Evolutionary conservation across 768 basidiomycete species (phyloP), one percentile per base, ranked within the genome.

Genomic region (Xanthoconium stramineum): DNA sequence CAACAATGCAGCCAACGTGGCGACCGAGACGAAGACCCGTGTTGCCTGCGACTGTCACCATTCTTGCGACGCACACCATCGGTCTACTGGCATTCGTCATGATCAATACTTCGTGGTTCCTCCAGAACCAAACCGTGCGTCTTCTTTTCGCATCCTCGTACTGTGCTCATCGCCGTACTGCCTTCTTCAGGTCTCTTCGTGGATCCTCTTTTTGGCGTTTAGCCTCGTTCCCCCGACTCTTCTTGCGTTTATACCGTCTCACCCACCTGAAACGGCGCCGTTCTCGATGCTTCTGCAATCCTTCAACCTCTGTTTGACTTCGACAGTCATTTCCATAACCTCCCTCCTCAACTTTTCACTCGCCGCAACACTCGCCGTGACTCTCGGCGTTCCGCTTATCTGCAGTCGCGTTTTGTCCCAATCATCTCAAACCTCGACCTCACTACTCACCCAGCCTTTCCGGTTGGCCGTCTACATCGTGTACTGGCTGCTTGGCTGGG

Each of bases 341-440:
- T 88, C 92, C 15, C 86, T 97, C 56, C 83, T 97, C 69, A 97
- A 98, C 71, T 96, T 96, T 72, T 93, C 91, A 9, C 84, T 98
- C 19, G 91, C 95, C 0, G 84, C 87, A 20, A 67, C 79, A 20
- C 78, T 96, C 17, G 83, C 89, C 0, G 67, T 88, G 29, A 63
- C 82, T 10, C 77, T 93, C 17, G 84, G 85, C 9, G 40, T 87
- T 11, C 88, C 91, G 1, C 77, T 93, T n/a, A 74, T 79, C 13
- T 74, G 76, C 5, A 71, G 80, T 14, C 68, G 71, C 77, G 13
- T 72, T 8, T 63, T 77, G 1, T 66, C 70, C 24, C 19, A 29
- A 12, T 42, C 61, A 1, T 49, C 63, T 52, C 1, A 62, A 52
- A 37, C 59, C 53, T 10, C 58, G 52, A 44, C 60, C 58, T 35